phyloP scores from a whole-genome alignment of 164 flowering plant species.

The Piper longum region DNA sequence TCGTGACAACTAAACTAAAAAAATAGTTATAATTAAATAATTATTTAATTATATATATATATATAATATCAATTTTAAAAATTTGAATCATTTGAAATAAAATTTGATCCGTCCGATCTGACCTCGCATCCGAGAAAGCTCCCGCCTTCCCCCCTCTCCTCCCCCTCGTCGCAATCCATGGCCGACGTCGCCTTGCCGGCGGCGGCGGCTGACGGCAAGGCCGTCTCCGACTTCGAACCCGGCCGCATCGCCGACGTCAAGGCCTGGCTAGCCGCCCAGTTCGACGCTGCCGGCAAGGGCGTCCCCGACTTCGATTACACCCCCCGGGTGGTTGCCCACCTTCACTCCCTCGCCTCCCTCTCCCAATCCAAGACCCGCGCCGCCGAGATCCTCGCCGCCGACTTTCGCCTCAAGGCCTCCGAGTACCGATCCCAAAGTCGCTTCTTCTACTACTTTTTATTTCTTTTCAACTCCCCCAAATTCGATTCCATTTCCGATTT shows the following conservation, averaged over 20 bases:
- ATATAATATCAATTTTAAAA: no score
- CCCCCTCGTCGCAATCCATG: neutral
- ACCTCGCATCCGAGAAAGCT: no score
- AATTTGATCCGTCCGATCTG: no score
- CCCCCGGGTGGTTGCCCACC: conserved; percentile 55
- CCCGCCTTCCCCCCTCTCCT: neutral
- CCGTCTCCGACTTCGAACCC: conserved; percentile 27
- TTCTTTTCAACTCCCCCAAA: no score
- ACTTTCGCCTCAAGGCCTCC: conserved; percentile 69
- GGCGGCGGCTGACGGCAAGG: neutral
- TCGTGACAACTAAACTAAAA: no score
- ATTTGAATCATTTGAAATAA: no score
- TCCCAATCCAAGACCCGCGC: conserved; percentile 73
- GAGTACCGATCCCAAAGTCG: conserved; percentile 86
- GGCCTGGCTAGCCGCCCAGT: conserved; percentile 74
- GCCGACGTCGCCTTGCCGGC: neutral
- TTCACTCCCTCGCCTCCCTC: conserved; percentile 49
- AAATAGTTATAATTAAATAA: no score
- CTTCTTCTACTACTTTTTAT: no score
- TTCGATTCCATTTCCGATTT: neutral
- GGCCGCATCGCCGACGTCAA: conserved; percentile 61
- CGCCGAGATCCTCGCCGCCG: conserved; percentile 58
- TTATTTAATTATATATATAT: no score
- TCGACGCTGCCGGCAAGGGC: conserved; percentile 69
- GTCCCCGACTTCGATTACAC: conserved; percentile 87